phyloP scores from a whole-genome alignment of 2,329 filamentous ascomycete species.

The Eutypa lata region DNA sequence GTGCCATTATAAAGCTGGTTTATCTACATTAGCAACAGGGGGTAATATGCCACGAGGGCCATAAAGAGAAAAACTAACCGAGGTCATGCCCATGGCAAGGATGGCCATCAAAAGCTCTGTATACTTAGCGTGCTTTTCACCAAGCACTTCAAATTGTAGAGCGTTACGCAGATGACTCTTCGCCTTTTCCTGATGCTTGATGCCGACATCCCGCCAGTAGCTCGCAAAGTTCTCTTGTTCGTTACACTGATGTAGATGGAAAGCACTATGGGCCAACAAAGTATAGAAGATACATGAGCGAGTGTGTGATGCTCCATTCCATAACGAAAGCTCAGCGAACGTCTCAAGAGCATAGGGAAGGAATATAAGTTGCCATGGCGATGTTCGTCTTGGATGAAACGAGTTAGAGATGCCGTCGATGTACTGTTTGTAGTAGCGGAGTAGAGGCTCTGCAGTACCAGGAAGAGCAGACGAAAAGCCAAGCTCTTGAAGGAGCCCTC shows the following conservation, averaged over 20 bases:
- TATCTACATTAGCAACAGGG: not conserved
- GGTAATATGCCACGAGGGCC: too few species aligned
- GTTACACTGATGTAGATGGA: constrained; percentile 30
- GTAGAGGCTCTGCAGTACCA: constrained; percentile 20
- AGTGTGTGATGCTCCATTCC: constrained; percentile 35
- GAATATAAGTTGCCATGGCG: constrained; percentile 42
- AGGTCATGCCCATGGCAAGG: constrained; percentile 25
- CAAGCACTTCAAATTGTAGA: constrained; percentile 29
- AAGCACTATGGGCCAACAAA: constrained; percentile 39
- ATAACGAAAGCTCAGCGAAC: constrained; percentile 38
- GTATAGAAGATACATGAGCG: constrained; percentile 36
- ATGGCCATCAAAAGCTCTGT: constrained; percentile 43
- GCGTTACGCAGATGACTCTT: constrained; percentile 31
- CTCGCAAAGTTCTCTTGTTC: constrained; percentile 10
- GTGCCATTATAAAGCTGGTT: constrained; percentile 8
- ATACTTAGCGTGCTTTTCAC: constrained; percentile 36
- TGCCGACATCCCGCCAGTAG: constrained; percentile 27
- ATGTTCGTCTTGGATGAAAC: constrained; percentile 32
- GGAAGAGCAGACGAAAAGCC: constrained; percentile 3
- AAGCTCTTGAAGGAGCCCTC: not conserved
- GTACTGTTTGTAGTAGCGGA: constrained; percentile 26
- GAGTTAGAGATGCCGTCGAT: constrained; percentile 28
- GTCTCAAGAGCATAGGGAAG: constrained; percentile 38
- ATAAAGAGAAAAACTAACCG: constrained; percentile 9
- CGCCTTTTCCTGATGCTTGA: constrained; percentile 26